Evolutionary conservation across 2,329 filamentous ascomycete species (phyloP), one percentile per base, ranked within the genome.

Genomic region (Colletotrichum truncatum): DNA sequence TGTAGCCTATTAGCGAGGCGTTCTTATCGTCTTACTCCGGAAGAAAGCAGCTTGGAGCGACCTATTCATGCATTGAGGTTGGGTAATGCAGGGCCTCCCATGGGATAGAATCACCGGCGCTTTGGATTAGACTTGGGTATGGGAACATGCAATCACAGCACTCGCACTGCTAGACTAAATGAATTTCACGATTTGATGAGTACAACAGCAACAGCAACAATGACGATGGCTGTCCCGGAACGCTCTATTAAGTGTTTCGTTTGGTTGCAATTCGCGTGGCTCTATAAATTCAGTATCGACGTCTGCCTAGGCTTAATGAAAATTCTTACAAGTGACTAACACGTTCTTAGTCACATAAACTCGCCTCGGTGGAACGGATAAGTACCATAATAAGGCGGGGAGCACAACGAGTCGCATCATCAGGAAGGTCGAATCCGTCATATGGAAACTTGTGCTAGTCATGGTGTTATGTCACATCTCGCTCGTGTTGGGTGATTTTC

Each of bases 121-220:
- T 54, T 49, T 39, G 60, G 45, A n/a, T 34, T 49, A 60, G 39
- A 38, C 32, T 23, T 26, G 16, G 32, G 34, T 10, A 16, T n/a
- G n/a, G 14, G 48, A 14, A 21, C 23, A 49, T 32, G 23, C 26
- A 23, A 43, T n/a, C 34, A 51, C 41, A 12, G 30, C 18, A 45
- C 59, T 28, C 18, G 6, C 26, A 32, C 51, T 49, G 18, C 34
- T 63, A 56, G 63, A 63, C 57, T 51, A 63, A 6, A 66, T 66
- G 63, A 66, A 55, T 63, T 63, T 63, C 45, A 66, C 43, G 63
- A 66, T 49, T 51, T 55, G 43, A 66, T 56, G 63, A 66, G 39
- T 25, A 39, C 16, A 18, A 62, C 25, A 48, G 14, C n/a, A n/a
- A 49, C 26, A 46, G 21, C 11, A 39, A 18, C 3, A n/a, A 39